These are phyloP conservation scores for Meripilus lineatus DNA, from an alignment of 1,284 basidiomycete species.

Conservation along the genomic window DNA sequence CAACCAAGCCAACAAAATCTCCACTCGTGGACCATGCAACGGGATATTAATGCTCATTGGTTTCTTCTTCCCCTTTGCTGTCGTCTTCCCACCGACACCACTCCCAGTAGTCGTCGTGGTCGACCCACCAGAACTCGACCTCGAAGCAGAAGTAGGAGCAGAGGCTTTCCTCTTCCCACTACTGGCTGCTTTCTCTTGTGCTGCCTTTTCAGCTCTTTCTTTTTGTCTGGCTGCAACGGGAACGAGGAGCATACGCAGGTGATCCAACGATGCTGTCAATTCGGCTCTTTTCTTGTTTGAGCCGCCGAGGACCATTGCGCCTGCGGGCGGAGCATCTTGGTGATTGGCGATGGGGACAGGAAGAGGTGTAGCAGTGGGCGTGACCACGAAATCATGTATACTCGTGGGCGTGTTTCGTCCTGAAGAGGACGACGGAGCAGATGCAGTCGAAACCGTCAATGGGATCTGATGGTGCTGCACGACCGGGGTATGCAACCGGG, in stretches of 20 bases:
- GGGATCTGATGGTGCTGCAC: too few species aligned
- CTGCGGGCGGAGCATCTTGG: slow-evolving; percentile 14
- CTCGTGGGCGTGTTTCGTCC: neutral
- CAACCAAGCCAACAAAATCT: slow-evolving; percentile 77
- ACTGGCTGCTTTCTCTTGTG: slow-evolving; percentile 41
- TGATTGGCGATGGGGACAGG: neutral
- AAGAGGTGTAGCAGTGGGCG: too few species aligned
- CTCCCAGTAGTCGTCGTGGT: too few species aligned
- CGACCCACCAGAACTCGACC: too few species aligned
- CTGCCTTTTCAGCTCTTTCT: slow-evolving; percentile 46
- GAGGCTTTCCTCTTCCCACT: slow-evolving; percentile 18
- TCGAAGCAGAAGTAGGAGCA: too few species aligned
- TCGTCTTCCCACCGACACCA: too few species aligned
- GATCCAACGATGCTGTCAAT: slow-evolving; percentile 49
- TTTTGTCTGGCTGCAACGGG: slow-evolving; percentile 58
- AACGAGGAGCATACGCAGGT: slow-evolving; percentile 60
- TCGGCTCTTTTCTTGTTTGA: slow-evolving; percentile 23
- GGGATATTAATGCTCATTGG: slow-evolving; percentile 70
- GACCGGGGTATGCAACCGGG: slow-evolving; percentile 11
- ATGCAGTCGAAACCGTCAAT: slow-evolving; percentile 1
- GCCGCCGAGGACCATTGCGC: slow-evolving; percentile 15
- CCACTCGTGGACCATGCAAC: slow-evolving; percentile 76
- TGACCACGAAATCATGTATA: slow-evolving; percentile 2
- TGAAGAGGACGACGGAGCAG: neutral
- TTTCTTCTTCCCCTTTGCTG: slow-evolving; percentile 50